A percentile compares a stretch with the other conserved stretches of the same genome.
Conservation (phyloP, 352 stramenopile species). For the Globisporangium rhizosaccharum region DNA sequence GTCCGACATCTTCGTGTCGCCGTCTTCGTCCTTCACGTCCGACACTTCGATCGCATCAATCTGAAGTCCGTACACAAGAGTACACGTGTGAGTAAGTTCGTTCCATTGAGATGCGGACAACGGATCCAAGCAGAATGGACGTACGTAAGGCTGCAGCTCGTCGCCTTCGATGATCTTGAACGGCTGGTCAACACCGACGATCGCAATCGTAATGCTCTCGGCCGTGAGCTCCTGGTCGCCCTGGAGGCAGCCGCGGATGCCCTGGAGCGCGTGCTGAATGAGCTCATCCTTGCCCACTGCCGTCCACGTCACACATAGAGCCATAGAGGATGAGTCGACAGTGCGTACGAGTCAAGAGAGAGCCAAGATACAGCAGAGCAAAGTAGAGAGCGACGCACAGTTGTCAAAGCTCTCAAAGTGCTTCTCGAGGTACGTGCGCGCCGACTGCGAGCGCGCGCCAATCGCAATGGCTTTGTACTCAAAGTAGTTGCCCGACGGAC, state of each 20-base stretch:
- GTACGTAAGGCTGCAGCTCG: slow-evolving; percentile 93
- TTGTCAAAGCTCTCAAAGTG: slow-evolving; percentile 93
- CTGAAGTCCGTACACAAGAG: slow-evolving; percentile 19
- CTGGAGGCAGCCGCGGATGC: slow-evolving; percentile 93
- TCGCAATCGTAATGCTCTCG: slow-evolving; percentile 89
- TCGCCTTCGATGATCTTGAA: slow-evolving; percentile 94
- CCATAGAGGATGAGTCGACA: neutral
- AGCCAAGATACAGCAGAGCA: neutral
- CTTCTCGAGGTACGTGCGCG: slow-evolving; percentile 99
- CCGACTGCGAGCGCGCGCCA: slow-evolving; percentile 94
- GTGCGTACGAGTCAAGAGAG: neutral
- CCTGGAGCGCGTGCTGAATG: slow-evolving; percentile 97
- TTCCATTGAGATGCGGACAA: neutral
- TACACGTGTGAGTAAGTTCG: neutral
- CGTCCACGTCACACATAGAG: neutral
- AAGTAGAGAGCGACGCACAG: slow-evolving; percentile 32
- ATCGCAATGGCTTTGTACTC: slow-evolving; percentile 99
- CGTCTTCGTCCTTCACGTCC: slow-evolving; percentile 78
- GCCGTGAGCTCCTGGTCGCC: slow-evolving; percentile 94
- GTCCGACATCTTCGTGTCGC: slow-evolving; percentile 80
- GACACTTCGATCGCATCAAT: slow-evolving; percentile 85
- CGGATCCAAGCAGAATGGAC: slow-evolving; percentile 11
- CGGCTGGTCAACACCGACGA: slow-evolving; percentile 92
- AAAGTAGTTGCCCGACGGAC: slow-evolving; percentile 97
- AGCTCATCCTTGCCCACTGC: slow-evolving; percentile 92